These are phyloP conservation scores for Cytospora paraplurivora DNA, from an alignment of 2,329 filamentous ascomycete species.

Conservation along the genomic window DNA sequence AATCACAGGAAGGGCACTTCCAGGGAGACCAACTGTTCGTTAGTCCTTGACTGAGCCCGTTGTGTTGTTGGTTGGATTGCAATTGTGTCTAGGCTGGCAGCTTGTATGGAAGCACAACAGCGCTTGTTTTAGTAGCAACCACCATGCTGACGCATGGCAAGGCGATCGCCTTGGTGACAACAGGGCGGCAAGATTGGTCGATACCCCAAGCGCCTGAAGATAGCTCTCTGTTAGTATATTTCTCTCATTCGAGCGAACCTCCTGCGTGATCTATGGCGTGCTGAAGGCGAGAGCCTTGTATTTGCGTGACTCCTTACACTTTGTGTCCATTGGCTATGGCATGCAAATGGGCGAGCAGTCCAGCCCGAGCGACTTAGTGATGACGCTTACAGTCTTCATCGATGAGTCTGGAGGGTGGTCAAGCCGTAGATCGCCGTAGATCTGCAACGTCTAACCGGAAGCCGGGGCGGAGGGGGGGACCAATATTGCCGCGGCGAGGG, in stretches of 20 bases:
- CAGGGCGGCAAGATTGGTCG: slow-evolving; percentile 19
- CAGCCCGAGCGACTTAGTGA: not conserved
- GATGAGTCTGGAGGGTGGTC: not conserved
- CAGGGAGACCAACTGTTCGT: not conserved
- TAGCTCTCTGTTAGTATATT: not conserved
- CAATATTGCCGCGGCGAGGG: slow-evolving; percentile 2
- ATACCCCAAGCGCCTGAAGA: not conserved
- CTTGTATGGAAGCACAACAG: not conserved
- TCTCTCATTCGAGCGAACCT: not conserved
- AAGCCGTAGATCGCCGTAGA: slow-evolving; percentile 3
- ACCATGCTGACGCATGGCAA: slow-evolving; percentile 12
- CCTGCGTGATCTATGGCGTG: not conserved
- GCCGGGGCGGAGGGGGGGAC: not conserved
- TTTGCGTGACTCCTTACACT: not conserved
- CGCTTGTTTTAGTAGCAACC: not conserved
- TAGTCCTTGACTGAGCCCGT: slow-evolving; percentile 1
- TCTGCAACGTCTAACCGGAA: slow-evolving; percentile 6
- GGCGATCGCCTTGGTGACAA: slow-evolving; percentile 9
- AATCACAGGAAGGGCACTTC: slow-evolving; percentile 5
- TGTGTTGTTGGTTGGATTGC: not conserved
- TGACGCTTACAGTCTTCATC: slow-evolving; percentile 10
- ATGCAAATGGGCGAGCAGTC: no score
- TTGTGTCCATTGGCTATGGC: no score
- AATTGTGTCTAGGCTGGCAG: not conserved
- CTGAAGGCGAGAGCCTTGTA: not conserved